Base-by-base conservation (phyloP, 768 basidiomycete genomes). In the Tremella mesenterica region DNA sequence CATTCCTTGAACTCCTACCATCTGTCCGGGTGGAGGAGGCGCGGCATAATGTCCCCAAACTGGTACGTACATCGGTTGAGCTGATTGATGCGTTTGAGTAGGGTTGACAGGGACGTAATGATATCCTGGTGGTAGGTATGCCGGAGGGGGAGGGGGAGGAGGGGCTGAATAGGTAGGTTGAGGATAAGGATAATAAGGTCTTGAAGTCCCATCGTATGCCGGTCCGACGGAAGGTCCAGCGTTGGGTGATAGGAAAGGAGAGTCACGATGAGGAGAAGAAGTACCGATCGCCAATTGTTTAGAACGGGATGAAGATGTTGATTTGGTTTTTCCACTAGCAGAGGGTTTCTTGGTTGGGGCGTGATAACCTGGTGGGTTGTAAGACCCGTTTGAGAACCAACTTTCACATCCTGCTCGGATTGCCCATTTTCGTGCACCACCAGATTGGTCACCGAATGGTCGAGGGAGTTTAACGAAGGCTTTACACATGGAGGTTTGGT, bases 391-490 rank as follows among this genome's bases (percentile, higher is more conserved):
- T 3, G 47, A 46, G 56, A 73, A 73, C 68, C 67, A 71, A 4
- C 46, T 43, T 43, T 71, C 72, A 54, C 59, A 69, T n/a, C 70
- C 72, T 1, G 65, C 64, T 50, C 68, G 65, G 47, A 73, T 70
- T 9, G 62, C 67, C 72, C 72, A 73, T 47, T 69, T 70, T 20
- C 70, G 57, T 26, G 68, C 66, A 28, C 64, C 63, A 43, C 68
- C 70, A 4, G 64, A 64, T 51, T 70, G 70, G 29, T 73, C 72
- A 14, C 72, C 72, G 55, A 65, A 70, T 16, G 66, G 65, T 45
- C 72, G 57, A 39, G 66, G 64, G 18, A 71, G 60, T 44, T 71
- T 70, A 52, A 68, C 64, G 51, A 73, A 71, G 0, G 72, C 70
- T 39, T 70, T 68, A 56, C 63, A 70, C 58, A 66, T 63, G 45